Evolutionary conservation across 1,284 basidiomycete species (phyloP).

Genomic region (Ustilago tritici): DNA sequence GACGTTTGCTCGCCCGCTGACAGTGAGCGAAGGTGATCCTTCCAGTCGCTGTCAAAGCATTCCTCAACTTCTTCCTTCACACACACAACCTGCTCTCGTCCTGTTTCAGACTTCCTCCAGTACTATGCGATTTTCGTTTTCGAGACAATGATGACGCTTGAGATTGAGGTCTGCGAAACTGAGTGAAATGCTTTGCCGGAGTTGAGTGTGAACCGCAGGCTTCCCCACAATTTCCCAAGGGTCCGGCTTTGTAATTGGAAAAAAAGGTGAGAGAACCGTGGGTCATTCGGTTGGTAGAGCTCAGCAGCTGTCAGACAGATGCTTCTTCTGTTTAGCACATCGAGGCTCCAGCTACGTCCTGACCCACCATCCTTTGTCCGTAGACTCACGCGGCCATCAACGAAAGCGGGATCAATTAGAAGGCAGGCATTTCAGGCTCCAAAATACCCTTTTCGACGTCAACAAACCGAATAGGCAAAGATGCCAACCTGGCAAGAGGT

Average conservation of each 20-base stretch:
- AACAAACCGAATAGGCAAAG: not conserved
- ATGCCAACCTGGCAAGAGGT: constrained; percentile 49
- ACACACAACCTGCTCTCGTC: not conserved
- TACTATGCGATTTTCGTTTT: not conserved
- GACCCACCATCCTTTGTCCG: not conserved
- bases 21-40: not conserved
- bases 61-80: not conserved
- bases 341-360: not conserved
- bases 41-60: not conserved
- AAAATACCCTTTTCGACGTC: not conserved
- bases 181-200: not conserved
- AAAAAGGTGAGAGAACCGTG: constrained; percentile 9
- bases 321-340: not conserved
- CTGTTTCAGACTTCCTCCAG: not conserved
- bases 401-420: not conserved
- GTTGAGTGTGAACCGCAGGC: not conserved
- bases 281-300: not conserved
- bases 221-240: constrained; percentile 1
- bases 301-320: constrained; percentile 7
- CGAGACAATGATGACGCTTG: not conserved
- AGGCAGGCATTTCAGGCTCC: not conserved
- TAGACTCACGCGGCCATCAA: not conserved
- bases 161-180: not conserved
- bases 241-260: constrained; percentile 8
- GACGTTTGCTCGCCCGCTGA: not conserved